Percentiles rank a stretch among this genome's conserved stretches.
phyloP scores from a whole-genome alignment of 2,329 filamentous ascomycete genomes.

The Aspergillus sp. region DNA sequence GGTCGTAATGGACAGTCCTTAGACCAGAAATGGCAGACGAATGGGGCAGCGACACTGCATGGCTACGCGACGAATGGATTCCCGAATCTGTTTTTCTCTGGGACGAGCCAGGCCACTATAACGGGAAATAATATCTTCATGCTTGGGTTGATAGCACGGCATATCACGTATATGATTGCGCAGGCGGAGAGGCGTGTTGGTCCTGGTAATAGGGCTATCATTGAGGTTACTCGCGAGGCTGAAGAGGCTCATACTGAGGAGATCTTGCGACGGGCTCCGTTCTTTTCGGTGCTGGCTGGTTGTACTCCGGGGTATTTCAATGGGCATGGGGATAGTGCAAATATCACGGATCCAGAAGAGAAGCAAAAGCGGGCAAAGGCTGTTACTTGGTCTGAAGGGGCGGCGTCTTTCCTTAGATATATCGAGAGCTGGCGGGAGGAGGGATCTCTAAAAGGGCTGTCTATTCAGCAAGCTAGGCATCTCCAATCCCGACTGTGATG shows the following conservation, averaged over 20 bases:
- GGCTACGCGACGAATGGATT: background rate
- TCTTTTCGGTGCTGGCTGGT: background rate
- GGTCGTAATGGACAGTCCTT: background rate
- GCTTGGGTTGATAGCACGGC: background rate
- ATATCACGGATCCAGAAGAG: background rate
- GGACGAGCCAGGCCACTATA: background rate
- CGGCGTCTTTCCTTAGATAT: background rate
- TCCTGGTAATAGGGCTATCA: background rate
- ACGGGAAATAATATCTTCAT: background rate
- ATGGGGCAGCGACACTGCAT: background rate
- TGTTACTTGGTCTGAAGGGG: background rate
- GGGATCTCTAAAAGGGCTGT: background rate
- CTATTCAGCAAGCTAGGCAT: background rate
- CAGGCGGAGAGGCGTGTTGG: background rate
- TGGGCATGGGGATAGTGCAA: background rate
- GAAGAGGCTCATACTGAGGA: background rate
- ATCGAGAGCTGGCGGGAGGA: background rate
- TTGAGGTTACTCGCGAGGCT: background rate
- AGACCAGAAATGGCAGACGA: background rate
- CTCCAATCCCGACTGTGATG: too few relatives aligned
- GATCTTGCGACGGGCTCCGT: background rate
- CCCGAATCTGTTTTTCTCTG: constrained; percentile 1
- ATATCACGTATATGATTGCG: background rate
- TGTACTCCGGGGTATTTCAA: constrained; percentile 1
- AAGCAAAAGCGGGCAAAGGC: background rate